Conservation (phyloP, 495 filamentous ascomycete genomes). For the Hapsidospora chrysogenum region DNA sequence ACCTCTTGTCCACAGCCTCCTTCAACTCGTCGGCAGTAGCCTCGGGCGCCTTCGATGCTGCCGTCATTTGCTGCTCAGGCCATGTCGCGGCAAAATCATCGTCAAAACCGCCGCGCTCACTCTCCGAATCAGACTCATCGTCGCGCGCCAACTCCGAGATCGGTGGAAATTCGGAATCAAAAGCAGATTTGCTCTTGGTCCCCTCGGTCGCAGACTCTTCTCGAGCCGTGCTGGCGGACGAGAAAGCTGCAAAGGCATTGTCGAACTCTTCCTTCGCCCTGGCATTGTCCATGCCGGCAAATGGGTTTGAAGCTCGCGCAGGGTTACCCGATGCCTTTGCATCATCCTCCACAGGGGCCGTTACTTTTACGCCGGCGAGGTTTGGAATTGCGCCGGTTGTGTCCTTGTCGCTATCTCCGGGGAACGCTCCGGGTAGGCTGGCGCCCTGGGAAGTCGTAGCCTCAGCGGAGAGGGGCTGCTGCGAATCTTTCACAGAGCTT, state of each 20-base stretch:
- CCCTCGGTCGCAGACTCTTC: conserved; percentile 12
- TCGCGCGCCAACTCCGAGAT: conserved; percentile 73
- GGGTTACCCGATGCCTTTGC: neutral
- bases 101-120: conserved; percentile 64
- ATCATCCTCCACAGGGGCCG: conserved; percentile 7
- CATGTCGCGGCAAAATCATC: conserved; percentile 75
- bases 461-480: neutral
- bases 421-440: neutral
- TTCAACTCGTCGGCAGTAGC: too few species aligned
- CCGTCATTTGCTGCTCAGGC: too few species aligned
- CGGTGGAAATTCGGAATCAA: conserved; percentile 77
- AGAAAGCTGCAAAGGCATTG: conserved; percentile 29
- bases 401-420: conserved; percentile 9
- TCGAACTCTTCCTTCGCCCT: conserved; percentile 23
- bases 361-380: conserved; percentile 5
- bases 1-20: too few species aligned
- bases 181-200: conserved; percentile 18
- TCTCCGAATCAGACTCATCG: conserved; percentile 66
- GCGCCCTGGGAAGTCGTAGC: neutral
- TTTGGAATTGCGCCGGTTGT: conserved; percentile 1
- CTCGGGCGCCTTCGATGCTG: too few species aligned
- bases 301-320: conserved; percentile 17
- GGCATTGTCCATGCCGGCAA: conserved; percentile 34
- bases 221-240: conserved; percentile 9
- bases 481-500: neutral